Conservation (phyloP, 2,329 filamentous ascomycete species). For the Aspergillus phoenicis region DNA sequence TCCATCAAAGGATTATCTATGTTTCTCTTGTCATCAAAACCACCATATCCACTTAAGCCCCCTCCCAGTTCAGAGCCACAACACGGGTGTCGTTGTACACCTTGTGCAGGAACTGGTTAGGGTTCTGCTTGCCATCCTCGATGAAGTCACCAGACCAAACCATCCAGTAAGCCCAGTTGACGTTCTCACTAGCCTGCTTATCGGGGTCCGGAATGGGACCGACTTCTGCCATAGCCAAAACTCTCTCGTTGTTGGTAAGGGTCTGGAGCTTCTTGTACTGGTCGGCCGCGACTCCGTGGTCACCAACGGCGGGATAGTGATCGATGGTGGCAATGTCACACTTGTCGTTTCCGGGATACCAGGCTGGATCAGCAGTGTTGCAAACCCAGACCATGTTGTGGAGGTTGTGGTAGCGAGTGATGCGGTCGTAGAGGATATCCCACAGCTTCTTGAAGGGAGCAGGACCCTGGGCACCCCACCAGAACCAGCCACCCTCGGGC, state of each 20-base stretch:
- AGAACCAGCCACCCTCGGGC: slow-evolving; percentile 4
- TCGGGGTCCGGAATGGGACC: too few relatives aligned
- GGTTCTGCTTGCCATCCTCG: too few relatives aligned
- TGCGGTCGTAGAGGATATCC: slow-evolving; percentile 11
- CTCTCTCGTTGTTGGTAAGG: neutral
- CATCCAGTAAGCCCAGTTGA: slow-evolving; percentile 10
- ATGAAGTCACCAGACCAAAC: slow-evolving; percentile 6
- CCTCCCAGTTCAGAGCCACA: too few relatives aligned
- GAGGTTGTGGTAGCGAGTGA: slow-evolving; percentile 9
- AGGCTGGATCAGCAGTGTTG: slow-evolving; percentile 7
- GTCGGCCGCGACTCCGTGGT: slow-evolving; percentile 9
- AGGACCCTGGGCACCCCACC: slow-evolving; percentile 2
- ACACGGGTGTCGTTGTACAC: too few relatives aligned
- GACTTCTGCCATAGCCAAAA: too few relatives aligned
- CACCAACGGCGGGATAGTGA: slow-evolving; percentile 9
- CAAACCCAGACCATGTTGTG: slow-evolving; percentile 17
- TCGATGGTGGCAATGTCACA: slow-evolving; percentile 15
- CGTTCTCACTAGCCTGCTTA: too few relatives aligned
- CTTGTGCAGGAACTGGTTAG: too few relatives aligned
- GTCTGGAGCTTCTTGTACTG: slow-evolving; percentile 8
- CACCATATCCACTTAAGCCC: too few relatives aligned
- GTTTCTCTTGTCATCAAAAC: too few relatives aligned
- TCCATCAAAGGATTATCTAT: too few relatives aligned
- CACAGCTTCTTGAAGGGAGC: slow-evolving; percentile 13
- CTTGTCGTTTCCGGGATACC: slow-evolving; percentile 17